These are phyloP conservation scores for Neurospora sp. DNA, from an alignment of 495 filamentous ascomycete species.

Conservation along the genomic window DNA sequence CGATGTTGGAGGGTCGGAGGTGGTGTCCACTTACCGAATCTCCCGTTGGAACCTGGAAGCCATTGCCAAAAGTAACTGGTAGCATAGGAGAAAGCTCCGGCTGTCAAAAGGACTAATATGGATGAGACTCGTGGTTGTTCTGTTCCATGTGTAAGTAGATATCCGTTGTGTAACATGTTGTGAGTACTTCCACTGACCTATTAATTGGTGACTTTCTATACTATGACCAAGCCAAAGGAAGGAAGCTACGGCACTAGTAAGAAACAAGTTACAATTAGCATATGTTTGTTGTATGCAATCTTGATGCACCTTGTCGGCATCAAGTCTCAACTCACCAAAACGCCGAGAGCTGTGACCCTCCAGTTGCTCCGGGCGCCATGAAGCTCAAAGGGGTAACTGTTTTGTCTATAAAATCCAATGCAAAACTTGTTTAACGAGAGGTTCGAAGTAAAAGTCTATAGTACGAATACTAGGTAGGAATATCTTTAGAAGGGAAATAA, in stretches of 20 bases:
- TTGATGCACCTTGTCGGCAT: background rate
- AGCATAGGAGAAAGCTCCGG: conserved; percentile 25
- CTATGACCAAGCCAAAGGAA: conserved; percentile 35
- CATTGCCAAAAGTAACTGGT: conserved; percentile 31
- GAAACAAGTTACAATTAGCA: background rate
- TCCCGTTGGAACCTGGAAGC: conserved; percentile 35
- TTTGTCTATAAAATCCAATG: background rate
- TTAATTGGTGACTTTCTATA: conserved; percentile 35
- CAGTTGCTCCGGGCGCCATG: conserved; percentile 21
- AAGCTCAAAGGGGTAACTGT: background rate
- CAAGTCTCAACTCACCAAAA: conserved; percentile 24
- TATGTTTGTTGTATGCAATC: background rate
- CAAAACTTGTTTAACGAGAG: background rate
- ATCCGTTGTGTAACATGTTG: background rate
- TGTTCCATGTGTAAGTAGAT: conserved; percentile 11
- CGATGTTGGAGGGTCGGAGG: background rate
- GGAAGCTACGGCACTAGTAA: conserved; percentile 29
- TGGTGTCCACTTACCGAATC: conserved; percentile 25
- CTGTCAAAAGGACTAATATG: conserved; percentile 21
- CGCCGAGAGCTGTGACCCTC: conserved; percentile 25
- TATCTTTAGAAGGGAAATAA: background rate
- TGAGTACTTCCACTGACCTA: conserved; percentile 15
- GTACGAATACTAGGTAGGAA: background rate
- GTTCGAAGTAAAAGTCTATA: background rate
- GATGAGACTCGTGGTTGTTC: conserved; percentile 36